Evolutionary conservation across 2,329 filamentous ascomycete genomes (phyloP).

Genomic region (Sphaceloma murrayae): DNA sequence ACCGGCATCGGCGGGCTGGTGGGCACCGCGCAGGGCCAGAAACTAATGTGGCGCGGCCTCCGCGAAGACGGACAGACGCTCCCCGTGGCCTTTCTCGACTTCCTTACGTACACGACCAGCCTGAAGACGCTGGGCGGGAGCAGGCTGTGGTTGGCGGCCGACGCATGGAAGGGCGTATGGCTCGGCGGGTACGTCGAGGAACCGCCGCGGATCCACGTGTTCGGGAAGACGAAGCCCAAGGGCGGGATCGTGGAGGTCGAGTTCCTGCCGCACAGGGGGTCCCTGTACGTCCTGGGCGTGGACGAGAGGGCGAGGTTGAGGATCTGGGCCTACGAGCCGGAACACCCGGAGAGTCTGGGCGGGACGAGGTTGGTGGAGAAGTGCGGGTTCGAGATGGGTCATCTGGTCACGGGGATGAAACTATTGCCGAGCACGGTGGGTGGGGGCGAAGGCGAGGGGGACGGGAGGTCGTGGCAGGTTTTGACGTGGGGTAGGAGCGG

Average conservation of each 20-base stretch:
- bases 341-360: constrained; percentile 86
- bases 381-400: constrained; percentile 78
- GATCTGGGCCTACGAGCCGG: constrained; percentile 86
- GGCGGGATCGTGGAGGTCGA: constrained; percentile 75
- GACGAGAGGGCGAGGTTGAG: constrained; percentile 82
- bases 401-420: constrained; percentile 63
- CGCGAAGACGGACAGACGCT: constrained; percentile 90
- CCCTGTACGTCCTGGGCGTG: constrained; percentile 71
- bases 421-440: constrained; percentile 58
- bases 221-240: constrained; percentile 73
- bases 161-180: constrained; percentile 90
- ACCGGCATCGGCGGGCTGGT: constrained; percentile 76
- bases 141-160: constrained; percentile 77
- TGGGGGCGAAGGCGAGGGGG: constrained; percentile 15
- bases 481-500: constrained; percentile 69
- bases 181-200: constrained; percentile 95
- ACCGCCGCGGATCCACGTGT: constrained; percentile 87
- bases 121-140: constrained; percentile 74
- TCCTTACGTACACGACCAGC: constrained; percentile 86
- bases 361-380: constrained; percentile 80
- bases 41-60: constrained; percentile 90
- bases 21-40: constrained; percentile 87
- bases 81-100: constrained; percentile 94
- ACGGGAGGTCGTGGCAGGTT: constrained; percentile 39
- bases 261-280: constrained; percentile 75